Conservation (phyloP, 768 basidiomycete species). For the Ramaria sp. region DNA sequence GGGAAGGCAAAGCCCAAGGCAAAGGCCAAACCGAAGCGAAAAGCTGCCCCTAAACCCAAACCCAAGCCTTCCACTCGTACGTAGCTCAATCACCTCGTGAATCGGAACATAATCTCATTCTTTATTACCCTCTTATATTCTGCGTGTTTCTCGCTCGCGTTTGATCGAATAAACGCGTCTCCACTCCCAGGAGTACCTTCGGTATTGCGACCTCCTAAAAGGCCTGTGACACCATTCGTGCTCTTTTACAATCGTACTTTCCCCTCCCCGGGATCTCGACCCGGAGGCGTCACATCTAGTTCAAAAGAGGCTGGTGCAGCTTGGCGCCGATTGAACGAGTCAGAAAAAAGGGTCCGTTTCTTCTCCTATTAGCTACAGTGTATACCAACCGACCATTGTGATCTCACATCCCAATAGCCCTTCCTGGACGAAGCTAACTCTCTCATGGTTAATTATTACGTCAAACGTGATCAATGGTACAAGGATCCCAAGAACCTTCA, state of each 20-base stretch:
- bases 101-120: background rate
- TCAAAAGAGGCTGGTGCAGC: background rate
- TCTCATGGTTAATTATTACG: background rate
- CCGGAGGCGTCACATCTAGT: background rate
- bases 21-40: background rate
- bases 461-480: constrained; percentile 1
- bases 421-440: background rate
- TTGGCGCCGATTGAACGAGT: background rate
- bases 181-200: background rate
- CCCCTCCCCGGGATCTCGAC: background rate
- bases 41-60: background rate
- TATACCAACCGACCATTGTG: background rate
- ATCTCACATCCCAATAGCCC: background rate
- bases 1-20: background rate
- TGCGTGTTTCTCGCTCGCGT: background rate
- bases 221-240: background rate
- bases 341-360: constrained; percentile 3
- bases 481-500: constrained; percentile 4
- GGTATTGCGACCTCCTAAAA: background rate
- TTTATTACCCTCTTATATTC: background rate
- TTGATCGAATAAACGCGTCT: background rate
- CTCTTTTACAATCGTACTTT: background rate
- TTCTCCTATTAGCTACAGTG: background rate
- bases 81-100: background rate
- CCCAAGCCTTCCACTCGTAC: constrained; percentile 4